Conservation (phyloP, 129 eudicot species). For the Arctium lappa region DNA sequence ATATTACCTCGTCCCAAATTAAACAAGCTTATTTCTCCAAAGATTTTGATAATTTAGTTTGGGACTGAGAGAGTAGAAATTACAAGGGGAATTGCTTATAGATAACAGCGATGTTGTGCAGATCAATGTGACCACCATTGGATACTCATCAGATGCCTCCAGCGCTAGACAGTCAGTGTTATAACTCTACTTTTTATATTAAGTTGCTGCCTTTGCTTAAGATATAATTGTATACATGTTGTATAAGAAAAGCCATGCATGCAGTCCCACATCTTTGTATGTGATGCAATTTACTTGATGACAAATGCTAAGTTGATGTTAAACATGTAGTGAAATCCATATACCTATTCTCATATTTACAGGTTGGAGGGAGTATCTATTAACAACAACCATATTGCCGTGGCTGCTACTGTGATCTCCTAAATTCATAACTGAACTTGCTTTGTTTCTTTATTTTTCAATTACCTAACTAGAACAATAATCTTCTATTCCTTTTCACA, state of each 20-base stretch:
- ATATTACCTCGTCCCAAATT: neutral
- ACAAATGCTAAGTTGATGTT: neutral
- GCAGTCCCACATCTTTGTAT: neutral
- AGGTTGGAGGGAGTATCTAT: neutral
- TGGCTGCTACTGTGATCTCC: neutral
- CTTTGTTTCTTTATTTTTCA: neutral
- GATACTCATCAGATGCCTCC: neutral
- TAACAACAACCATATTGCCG: neutral
- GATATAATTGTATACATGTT: neutral
- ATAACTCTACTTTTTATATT: neutral
- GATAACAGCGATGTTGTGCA: neutral
- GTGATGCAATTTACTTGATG: neutral
- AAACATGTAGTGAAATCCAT: neutral
- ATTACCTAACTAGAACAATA: neutral
- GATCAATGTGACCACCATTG: neutral
- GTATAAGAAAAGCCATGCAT: neutral
- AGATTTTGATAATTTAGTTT: neutral
- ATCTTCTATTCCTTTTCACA: neutral
- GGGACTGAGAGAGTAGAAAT: neutral
- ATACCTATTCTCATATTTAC: neutral
- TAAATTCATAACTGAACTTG: neutral
- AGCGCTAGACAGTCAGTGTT: constrained; percentile 8
- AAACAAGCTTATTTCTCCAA: neutral
- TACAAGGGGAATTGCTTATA: constrained; percentile 1
- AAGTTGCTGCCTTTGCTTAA: constrained; percentile 1